A percentile compares a stretch with the other conserved stretches of the same genome.
Evolutionary conservation across 2,329 filamentous ascomycete genomes (phyloP).

Genomic region (Pseudogymnoascus pannorum): DNA sequence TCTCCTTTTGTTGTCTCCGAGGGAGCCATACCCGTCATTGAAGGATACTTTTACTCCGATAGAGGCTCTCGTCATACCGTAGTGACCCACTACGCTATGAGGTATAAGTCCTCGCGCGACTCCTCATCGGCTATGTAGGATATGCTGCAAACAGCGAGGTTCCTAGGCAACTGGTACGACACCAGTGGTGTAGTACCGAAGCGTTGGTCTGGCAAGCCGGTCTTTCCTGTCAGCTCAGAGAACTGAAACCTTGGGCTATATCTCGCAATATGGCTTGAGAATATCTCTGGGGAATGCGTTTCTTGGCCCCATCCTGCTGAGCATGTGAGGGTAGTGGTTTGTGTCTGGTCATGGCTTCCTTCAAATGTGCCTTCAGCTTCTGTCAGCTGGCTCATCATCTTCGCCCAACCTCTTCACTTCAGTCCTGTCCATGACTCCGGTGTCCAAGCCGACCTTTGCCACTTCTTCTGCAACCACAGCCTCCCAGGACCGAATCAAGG

Average conservation of each 20-base stretch:
- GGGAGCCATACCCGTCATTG: not conserved
- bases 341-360: not conserved
- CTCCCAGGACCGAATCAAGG: slow-evolving; percentile 58
- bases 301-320: not conserved
- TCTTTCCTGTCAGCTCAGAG: not conserved
- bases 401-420: slow-evolving; percentile 5
- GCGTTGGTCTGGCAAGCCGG: not conserved
- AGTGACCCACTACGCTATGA: not conserved
- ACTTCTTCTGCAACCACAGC: slow-evolving; percentile 36
- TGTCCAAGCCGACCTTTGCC: slow-evolving; percentile 33
- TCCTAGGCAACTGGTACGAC: not conserved
- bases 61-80: not conserved
- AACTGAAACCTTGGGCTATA: not conserved
- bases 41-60: not conserved
- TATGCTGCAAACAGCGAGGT: not conserved
- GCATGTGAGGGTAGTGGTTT: not conserved
- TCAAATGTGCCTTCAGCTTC: not conserved
- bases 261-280: not conserved
- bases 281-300: not conserved
- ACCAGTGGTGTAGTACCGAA: not conserved
- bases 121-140: not conserved
- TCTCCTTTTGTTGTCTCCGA: not conserved
- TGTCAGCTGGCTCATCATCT: not conserved
- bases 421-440: slow-evolving; percentile 23
- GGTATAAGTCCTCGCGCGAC: not conserved